Base-by-base conservation (phyloP, 1,139 yeast genomes). In the Casaregolazyma lundiana region DNA sequence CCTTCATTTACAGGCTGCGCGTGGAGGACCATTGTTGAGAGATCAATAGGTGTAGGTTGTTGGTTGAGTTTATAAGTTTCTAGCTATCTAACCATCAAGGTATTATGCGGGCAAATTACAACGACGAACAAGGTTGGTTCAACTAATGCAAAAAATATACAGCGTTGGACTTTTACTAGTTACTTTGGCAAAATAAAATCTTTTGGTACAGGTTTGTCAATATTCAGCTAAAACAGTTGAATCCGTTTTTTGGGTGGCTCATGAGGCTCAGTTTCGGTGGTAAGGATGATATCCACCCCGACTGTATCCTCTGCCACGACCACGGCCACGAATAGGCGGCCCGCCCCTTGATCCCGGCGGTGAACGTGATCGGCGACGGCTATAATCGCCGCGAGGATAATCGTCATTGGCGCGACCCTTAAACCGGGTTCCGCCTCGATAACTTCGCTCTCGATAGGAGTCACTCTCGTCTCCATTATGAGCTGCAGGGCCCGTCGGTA, bases 281-380 rank as follows among this genome's bases (percentile, higher is more conserved):
- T 56, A 57, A 5, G 58, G 58, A 43, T 53, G 56, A 29, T 53
- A 57, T 21, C 57, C 50, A 35, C 55, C 48, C 30, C 57, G 48
- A 24, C 53, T 47, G 20, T 48, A 48, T 6, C 54, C 49, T 29
- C 54, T 41, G 26, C 56, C 56, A 34, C 66, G 59, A 26, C 53
- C 47, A 32, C 57, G 53, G 17, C 62, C 59, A 18, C 70, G 63
- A 40, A 63, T 45, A 8, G 61, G 57, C 7, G 64, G 55, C 21
- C 64, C 51, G 5, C 62, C 59, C 1, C 65, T 60, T 0, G 61
- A 54, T 4, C 54, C 48, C 9, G 64, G 59, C 6, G 64, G 64
- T 3, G 64, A 60, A 16, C 61, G 51, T 11, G 64, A 60, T 13
- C 61, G 54, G 38, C 63, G 51, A n/a, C 60, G 52, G 29, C 50